Base-by-base conservation (phyloP, 2,329 filamentous ascomycete species). In the Aspergillus costaricaensis region DNA sequence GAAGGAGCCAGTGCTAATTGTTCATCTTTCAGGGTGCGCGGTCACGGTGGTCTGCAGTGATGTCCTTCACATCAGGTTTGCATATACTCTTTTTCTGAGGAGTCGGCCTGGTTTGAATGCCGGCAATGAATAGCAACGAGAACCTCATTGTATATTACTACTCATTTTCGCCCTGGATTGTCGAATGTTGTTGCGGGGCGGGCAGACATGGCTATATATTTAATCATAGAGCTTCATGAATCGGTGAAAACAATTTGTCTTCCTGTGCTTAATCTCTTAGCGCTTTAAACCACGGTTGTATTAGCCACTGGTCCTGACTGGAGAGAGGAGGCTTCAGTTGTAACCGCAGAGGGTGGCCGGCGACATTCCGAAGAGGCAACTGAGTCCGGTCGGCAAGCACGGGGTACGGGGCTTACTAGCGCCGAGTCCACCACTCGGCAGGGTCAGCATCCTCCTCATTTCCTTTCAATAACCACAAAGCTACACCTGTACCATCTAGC, bases 121-220 rank as follows among this genome's bases (percentile, higher is more conserved):
- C 53, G 41, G 43, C 53, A 10, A 47, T 55, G 53, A 44, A 55
- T 23, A 55, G 53, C 53, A 15, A 55, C 39, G 53, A 55, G 14
- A 43, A 55, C 41, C 25, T 17, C 43, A 19, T 30, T 44, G 39
- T 55, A 44, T 47, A 44, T 55, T 32, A 36, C 32, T 47, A 47
- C 39, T 10, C 19, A 36, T 23, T 44, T 36, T 36, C 21, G 53
- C 19, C 30, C 23, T 55, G 27, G n/a, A 19, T 15, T 32, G 27
- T 43, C 25, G 39, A 44, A 17, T 36, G 32, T 10, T 36, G 32
- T 36, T 36, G 32, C 32, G 32, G 12, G 32, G 32, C 41, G 23
- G 53, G 39, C 19, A 44, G 44, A 23, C 38, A n/a, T 17, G 21
- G 17, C 12, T 55, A 47, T 55, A 30, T 39, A 32, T 55, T 47